Evolutionary conservation across 73 alveolate genomes (phyloP).

Genomic region (Paramecium octaurelia): DNA sequence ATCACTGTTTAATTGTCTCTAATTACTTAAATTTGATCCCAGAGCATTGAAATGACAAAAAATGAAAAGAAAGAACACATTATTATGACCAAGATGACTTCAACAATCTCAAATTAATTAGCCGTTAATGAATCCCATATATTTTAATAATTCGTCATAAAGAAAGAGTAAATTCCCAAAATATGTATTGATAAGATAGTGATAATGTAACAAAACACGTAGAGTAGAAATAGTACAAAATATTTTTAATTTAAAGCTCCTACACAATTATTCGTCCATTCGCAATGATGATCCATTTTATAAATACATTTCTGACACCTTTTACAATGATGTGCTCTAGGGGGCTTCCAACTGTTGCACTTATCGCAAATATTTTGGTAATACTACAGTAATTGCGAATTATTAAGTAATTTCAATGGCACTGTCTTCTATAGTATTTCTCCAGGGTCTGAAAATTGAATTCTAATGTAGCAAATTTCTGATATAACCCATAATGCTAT

Average conservation of each 20-base stretch:
- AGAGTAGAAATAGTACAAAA: slow-evolving; percentile 71
- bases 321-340: slow-evolving; percentile 82
- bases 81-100: neutral
- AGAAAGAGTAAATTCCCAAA: neutral
- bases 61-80: neutral
- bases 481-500: neutral
- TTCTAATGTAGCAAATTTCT: neutral
- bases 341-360: slow-evolving; percentile 80
- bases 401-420: neutral
- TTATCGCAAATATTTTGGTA: neutral
- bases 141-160: neutral
- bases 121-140: too few relatives aligned
- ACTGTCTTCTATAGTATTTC: neutral
- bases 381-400: neutral
- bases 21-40: neutral
- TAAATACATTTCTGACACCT: slow-evolving; percentile 70
- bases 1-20: neutral
- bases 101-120: neutral
- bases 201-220: slow-evolving; percentile 31
- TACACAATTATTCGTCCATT: slow-evolving; percentile 84
- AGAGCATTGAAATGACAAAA: neutral
- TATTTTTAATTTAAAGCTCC: slow-evolving; percentile 80
- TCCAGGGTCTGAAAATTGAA: neutral
- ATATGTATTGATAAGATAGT: neutral
- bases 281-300: slow-evolving; percentile 90